Evolutionary conservation across 768 basidiomycete genomes (phyloP).

Genomic region (Kwoniella mangroviensis): DNA sequence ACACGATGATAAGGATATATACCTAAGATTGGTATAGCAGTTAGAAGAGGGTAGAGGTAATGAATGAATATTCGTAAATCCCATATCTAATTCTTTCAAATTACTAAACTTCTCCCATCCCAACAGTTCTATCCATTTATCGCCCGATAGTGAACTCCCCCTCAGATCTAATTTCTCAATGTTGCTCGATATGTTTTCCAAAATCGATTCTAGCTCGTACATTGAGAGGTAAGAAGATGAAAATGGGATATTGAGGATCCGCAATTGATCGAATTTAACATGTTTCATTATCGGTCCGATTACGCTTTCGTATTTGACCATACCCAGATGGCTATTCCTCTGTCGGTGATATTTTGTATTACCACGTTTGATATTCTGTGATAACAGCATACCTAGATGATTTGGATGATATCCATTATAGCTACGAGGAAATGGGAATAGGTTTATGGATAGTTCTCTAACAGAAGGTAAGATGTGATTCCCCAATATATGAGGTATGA

Average conservation of each 20-base stretch:
- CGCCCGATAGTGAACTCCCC: conserved; percentile 30
- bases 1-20: conserved; percentile 40
- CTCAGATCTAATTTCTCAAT: conserved; percentile 40
- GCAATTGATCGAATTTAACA: conserved; percentile 34
- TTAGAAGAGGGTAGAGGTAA: conserved; percentile 21
- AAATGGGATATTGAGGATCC: conserved; percentile 35
- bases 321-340: too few species aligned
- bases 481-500: conserved; percentile 25
- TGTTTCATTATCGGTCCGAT: conserved; percentile 11
- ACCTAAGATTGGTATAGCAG: conserved; percentile 1
- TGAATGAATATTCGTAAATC: conserved; percentile 39
- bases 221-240: conserved; percentile 38
- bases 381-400: neutral
- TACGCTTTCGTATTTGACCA: neutral
- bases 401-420: neutral
- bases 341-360: too few species aligned
- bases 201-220: conserved; percentile 23
- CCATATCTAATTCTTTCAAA: conserved; percentile 32
- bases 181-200: conserved; percentile 28
- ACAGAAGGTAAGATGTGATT: conserved; percentile 30
- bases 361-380: neutral
- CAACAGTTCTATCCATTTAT: conserved; percentile 21
- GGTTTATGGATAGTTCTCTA: conserved; percentile 34
- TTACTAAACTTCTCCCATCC: neutral
- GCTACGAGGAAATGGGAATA: conserved; percentile 35